Evolutionary conservation across 2,329 filamentous ascomycete species (phyloP), one percentile per base, ranked within the genome.

Genomic region (Exophiala viscosa): DNA sequence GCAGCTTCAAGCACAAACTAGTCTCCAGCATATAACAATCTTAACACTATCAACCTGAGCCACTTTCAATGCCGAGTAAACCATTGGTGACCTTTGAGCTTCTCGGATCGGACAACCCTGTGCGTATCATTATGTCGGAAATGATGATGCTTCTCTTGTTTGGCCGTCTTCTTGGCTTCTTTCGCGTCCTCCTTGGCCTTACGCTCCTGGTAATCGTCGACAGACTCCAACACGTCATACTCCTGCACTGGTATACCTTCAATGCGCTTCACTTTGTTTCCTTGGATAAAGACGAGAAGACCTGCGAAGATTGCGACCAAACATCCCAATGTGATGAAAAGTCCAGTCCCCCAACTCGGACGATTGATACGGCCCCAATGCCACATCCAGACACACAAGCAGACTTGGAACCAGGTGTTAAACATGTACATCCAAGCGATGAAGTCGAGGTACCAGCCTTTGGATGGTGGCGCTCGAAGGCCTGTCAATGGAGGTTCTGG

Each of bases 371-470:
- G 76, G 65, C 88, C 87, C 69, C 87, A 75, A 1, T 81, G 84
- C 87, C 88, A 95, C 90, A 95, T 95, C 71, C 90, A 87, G 2
- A 80, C 85, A 7, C 83, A 86, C 1, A 95, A 76, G 14, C 82
- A 77, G 35, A 78, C 78, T 68, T 95, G 90, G 40, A 93, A 77
- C 49, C 91, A 78, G 0, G 89, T 93, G 65, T 95, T 95, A 73
- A 76, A 77, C 2, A 90, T 78, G 70, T 90, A 90, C 61, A 85
- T 78, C 85, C 86, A 91, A 33, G 95, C 76, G 32, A 92, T 82
- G 51, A 86, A 82, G 60, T 93, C 88, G 64, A 95, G 73, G 69
- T 88, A 91, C 87, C 88, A 92, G 9, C 80, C 60, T 17, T 71
- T 70, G 0, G 87, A 90, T 2, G 85, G 78, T 2, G 80, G 79